phyloP scores from a whole-genome alignment of 768 basidiomycete genomes.

The Pulveroboletus sp. region DNA sequence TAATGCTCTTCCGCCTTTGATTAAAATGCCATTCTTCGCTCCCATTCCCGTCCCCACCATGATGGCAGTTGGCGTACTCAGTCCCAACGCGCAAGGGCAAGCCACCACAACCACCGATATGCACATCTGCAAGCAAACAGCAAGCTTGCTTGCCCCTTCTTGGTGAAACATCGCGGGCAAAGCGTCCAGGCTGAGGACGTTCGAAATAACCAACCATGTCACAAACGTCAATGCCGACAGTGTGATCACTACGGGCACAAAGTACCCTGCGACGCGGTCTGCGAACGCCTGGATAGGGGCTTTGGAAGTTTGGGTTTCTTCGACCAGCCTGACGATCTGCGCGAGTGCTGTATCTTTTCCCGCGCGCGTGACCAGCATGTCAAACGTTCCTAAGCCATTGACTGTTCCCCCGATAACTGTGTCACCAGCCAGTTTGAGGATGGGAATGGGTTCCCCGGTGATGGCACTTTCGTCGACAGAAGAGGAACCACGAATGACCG shows the following conservation, averaged over 20 bases:
- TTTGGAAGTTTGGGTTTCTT: conserved; percentile 97
- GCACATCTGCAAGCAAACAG: conserved; percentile 93
- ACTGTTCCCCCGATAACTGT: conserved; percentile 94
- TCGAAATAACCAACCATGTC: conserved; percentile 76
- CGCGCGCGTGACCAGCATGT: conserved; percentile 93
- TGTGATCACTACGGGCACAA: conserved; percentile 88
- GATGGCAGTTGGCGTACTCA: conserved; percentile 96
- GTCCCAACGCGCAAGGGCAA: conserved; percentile 94
- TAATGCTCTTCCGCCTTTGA: conserved; percentile 94
- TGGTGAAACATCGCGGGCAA: conserved; percentile 84
- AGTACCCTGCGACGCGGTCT: conserved; percentile 90
- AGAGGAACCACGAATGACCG: conserved; percentile 81
- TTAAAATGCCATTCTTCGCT: conserved; percentile 94
- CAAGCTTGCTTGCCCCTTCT: conserved; percentile 81
- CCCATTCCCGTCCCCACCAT: conserved; percentile 99
- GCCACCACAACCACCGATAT: conserved; percentile 98
- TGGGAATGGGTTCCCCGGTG: conserved; percentile 91
- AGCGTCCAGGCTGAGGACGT: conserved; percentile 47
- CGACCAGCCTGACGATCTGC: conserved; percentile 95
- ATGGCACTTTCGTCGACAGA: conserved; percentile 95
- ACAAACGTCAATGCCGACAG: conserved; percentile 81
- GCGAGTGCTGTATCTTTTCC: conserved; percentile 95
- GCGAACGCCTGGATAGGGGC: conserved; percentile 98
- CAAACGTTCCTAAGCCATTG: conserved; percentile 95
- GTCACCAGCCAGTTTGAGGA: conserved; percentile 81